Conservation (phyloP, 2,329 filamentous ascomycete genomes). For the Botrytis pseudocinerea region DNA sequence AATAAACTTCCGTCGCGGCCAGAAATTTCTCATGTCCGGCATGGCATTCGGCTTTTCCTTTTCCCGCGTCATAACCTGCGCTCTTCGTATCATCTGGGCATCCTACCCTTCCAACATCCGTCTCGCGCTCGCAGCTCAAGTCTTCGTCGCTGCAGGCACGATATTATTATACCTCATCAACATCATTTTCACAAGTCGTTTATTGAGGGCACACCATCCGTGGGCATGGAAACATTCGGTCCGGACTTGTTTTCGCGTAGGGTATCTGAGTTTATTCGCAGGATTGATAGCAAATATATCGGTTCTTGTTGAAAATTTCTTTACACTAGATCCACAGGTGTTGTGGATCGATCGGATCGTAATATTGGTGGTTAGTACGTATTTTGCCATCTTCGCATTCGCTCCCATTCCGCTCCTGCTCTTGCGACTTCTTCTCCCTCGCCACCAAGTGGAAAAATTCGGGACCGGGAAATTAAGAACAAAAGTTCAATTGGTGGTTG, state of each 20-base stretch:
- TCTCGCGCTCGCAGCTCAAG: constrained; percentile 9
- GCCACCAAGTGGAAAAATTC: constrained; percentile 55
- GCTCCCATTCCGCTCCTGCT: constrained; percentile 54
- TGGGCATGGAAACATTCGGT: constrained; percentile 64
- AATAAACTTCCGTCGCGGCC: constrained; percentile 38
- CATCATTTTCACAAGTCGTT: constrained; percentile 71
- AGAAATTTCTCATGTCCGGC: constrained; percentile 61
- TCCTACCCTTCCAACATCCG: not conserved
- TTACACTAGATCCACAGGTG: constrained; percentile 54
- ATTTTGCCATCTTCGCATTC: constrained; percentile 61
- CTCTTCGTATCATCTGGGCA: constrained; percentile 51
- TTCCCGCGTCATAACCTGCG: constrained; percentile 50
- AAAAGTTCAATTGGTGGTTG: constrained; percentile 65
- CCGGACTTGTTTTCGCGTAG: constrained; percentile 43
- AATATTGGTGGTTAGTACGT: constrained; percentile 48
- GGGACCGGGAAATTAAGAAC: constrained; percentile 64
- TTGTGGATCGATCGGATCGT: constrained; percentile 54
- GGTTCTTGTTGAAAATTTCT: constrained; percentile 12
- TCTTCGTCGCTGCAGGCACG: constrained; percentile 44
- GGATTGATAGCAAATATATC: constrained; percentile 62
- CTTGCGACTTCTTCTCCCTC: constrained; percentile 26
- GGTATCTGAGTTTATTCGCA: constrained; percentile 63
- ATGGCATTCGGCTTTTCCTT: constrained; percentile 60
- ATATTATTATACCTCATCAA: constrained; percentile 76
- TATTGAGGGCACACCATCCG: constrained; percentile 68